These are phyloP conservation scores for Pseudocercospora macadamiae DNA, from an alignment of 2,329 filamentous ascomycete genomes.

Conservation along the genomic window DNA sequence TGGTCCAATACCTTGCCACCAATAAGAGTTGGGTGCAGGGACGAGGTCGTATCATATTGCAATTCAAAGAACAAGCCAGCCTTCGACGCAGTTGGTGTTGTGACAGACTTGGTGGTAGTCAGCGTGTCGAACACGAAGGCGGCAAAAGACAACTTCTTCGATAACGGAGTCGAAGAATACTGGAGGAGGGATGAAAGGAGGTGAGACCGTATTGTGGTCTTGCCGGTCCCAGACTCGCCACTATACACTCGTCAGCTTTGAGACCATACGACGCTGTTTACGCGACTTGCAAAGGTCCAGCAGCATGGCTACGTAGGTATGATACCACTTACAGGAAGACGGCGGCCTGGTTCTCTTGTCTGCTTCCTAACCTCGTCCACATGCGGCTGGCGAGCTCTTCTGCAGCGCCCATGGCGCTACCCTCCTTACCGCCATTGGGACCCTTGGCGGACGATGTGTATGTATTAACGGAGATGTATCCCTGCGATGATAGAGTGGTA, in stretches of 20 bases:
- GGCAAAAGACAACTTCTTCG: conserved; percentile 88
- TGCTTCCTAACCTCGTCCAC: conserved; percentile 80
- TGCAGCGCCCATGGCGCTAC: conserved; percentile 87
- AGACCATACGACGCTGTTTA: not conserved
- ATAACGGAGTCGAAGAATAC: conserved; percentile 90
- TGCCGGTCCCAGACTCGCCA: conserved; percentile 93
- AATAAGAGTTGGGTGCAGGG: conserved; percentile 81
- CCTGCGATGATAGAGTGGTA: conserved; percentile 86
- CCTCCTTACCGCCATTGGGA: conserved; percentile 86
- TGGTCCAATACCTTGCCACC: conserved; percentile 95
- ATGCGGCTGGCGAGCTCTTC: conserved; percentile 89
- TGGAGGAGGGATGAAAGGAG: conserved; percentile 81
- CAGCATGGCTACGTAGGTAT: not conserved
- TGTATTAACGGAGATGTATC: conserved; percentile 88
- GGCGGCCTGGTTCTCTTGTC: conserved; percentile 90
- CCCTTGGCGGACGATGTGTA: conserved; percentile 88
- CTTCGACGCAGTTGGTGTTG: conserved; percentile 93
- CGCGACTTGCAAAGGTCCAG: not conserved
- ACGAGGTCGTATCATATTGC: conserved; percentile 90
- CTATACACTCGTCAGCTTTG: conserved; percentile 52
- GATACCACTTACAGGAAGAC: conserved; percentile 77
- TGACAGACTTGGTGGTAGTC: conserved; percentile 95
- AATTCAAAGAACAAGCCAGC: conserved; percentile 93
- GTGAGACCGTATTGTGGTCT: conserved; percentile 91
- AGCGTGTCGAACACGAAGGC: conserved; percentile 95